Conservation (phyloP, 2,329 filamentous ascomycete genomes). For the Sordariomycetes sp. region DNA sequence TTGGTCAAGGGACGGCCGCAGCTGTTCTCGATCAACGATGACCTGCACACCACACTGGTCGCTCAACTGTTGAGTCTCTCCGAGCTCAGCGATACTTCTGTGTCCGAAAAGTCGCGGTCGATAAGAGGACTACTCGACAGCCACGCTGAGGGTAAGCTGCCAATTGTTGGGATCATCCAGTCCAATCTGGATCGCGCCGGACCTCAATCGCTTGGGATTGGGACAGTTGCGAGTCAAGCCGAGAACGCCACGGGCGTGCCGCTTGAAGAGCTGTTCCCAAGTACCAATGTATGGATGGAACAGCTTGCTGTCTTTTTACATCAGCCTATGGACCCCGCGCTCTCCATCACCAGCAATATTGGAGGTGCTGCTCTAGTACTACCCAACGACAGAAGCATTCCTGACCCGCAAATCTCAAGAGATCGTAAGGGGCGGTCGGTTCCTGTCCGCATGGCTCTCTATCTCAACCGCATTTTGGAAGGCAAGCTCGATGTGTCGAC, state of each 20-base stretch:
- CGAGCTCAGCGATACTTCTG: conserved; percentile 31
- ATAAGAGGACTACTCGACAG: conserved; percentile 38
- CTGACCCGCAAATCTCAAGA: conserved; percentile 32
- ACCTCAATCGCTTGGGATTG: conserved; percentile 41
- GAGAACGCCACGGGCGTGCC: conserved; percentile 18
- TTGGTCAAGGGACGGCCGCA: conserved; percentile 34
- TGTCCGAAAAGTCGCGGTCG: conserved; percentile 29
- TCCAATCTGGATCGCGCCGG: conserved; percentile 42
- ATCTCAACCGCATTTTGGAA: conserved; percentile 50
- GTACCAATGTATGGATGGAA: conserved; percentile 52
- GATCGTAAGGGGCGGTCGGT: conserved; percentile 65
- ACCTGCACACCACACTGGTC: conserved; percentile 39
- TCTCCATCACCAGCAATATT: conserved; percentile 66
- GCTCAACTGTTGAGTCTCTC: conserved; percentile 43
- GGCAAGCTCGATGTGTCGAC: conserved; percentile 26
- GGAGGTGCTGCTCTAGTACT: conserved; percentile 57
- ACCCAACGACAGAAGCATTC: background rate
- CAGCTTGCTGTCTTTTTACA: conserved; percentile 49
- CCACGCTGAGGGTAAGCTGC: conserved; percentile 29
- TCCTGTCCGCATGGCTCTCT: conserved; percentile 67
- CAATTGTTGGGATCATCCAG: conserved; percentile 42
- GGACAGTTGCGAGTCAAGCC: conserved; percentile 41
- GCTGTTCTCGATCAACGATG: conserved; percentile 33
- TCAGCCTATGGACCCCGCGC: conserved; percentile 45
- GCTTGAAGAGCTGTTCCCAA: conserved; percentile 50